phyloP scores from a whole-genome alignment of 305 asterid genomes.

The Lippia alba region DNA sequence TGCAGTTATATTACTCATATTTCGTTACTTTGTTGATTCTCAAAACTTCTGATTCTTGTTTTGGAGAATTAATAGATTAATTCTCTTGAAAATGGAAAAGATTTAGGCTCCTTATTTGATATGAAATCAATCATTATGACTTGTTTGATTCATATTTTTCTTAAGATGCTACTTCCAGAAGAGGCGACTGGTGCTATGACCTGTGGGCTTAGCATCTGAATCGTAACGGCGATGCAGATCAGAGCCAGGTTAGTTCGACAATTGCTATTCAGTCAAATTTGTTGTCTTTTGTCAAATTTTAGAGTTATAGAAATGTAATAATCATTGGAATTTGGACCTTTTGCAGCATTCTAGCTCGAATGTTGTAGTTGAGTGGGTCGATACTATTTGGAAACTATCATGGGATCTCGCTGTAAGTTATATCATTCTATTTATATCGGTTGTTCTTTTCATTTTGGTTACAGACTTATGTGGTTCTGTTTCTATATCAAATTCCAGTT shows the following conservation, averaged over 20 bases:
- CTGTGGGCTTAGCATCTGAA: conserved; percentile 35
- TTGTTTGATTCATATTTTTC: conserved; percentile 34
- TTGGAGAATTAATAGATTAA: background rate
- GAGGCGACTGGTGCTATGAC: conserved; percentile 19
- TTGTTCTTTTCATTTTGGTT: conserved; percentile 16
- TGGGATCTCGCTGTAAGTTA: conserved; percentile 26
- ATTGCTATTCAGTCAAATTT: background rate
- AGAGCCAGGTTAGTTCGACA: conserved; percentile 26
- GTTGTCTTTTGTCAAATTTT: background rate
- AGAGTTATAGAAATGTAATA: background rate
- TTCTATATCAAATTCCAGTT: too few relatives aligned
- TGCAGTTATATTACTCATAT: too few relatives aligned
- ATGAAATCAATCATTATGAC: conserved; percentile 24
- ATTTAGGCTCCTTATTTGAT: conserved; percentile 15
- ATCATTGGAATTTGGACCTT: conserved; percentile 8
- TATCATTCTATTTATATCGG: background rate
- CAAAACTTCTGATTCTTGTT: background rate
- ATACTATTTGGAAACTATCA: conserved; percentile 3
- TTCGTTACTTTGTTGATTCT: too few relatives aligned
- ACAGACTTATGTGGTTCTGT: conserved; percentile 9
- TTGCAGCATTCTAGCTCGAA: conserved; percentile 19
- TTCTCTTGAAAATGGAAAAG: background rate
- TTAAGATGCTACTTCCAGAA: conserved; percentile 34
- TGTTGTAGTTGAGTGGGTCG: conserved; percentile 28
- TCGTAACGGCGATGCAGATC: conserved; percentile 13